Conservation (phyloP, 1,139 yeast genomes). For the Candida pseudoviswanathii region DNA sequence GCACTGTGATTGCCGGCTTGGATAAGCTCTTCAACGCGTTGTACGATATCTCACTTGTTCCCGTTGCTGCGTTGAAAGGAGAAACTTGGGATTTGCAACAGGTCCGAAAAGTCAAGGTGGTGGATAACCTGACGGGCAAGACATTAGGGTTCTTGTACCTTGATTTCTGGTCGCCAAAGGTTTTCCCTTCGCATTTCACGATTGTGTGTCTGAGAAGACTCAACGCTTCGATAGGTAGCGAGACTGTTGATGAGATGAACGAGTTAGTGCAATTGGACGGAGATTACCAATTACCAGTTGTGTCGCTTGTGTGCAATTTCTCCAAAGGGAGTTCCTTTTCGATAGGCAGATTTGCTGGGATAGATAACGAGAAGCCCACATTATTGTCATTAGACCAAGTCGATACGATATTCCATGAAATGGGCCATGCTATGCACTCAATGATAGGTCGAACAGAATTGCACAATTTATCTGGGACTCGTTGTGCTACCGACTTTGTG, state of each 20-base stretch:
- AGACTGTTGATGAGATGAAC: constrained; percentile 31
- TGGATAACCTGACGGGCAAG: constrained; percentile 28
- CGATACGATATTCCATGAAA: constrained; percentile 93
- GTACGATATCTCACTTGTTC: constrained; percentile 75
- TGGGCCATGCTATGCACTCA: constrained; percentile 99
- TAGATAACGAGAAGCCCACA: constrained; percentile 31
- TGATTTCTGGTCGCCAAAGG: constrained; percentile 51
- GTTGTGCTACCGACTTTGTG: constrained; percentile 96
- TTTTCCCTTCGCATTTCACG: constrained; percentile 89
- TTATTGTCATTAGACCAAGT: constrained; percentile 76
- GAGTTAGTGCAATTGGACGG: constrained; percentile 54
- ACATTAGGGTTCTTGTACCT: constrained; percentile 44
- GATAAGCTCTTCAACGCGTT: constrained; percentile 68
- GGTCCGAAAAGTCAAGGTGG: constrained; percentile 78
- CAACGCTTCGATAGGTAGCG: constrained; percentile 33
- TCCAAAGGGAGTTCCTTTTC: constrained; percentile 29
- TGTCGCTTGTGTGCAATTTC: constrained; percentile 87
- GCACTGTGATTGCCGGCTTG: constrained; percentile 84
- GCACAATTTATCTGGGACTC: constrained; percentile 91
- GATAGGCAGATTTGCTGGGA: constrained; percentile 31
- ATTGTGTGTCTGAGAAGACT: constrained; percentile 84
- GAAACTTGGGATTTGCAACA: constrained; percentile 88
- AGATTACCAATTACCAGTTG: constrained; percentile 81
- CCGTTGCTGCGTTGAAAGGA: constrained; percentile 64
- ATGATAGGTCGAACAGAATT: constrained; percentile 90